Percentiles rank a stretch among this genome's conserved stretches.
Conservation (phyloP, 1,284 basidiomycete genomes). For the Sporisorium scitamineum region DNA sequence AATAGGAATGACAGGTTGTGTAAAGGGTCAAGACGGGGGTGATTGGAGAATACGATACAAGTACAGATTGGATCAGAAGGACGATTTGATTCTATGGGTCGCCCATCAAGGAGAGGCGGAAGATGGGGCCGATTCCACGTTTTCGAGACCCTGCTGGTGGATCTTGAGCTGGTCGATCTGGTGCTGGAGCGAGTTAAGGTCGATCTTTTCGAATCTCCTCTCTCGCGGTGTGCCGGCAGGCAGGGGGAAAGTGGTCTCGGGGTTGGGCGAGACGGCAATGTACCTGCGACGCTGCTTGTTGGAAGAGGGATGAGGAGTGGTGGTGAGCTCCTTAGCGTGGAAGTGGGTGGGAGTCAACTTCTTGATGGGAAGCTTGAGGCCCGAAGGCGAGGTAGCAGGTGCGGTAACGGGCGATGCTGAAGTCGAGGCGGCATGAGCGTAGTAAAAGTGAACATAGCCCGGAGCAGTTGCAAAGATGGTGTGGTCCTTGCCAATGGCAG, state of each 20-base stretch:
- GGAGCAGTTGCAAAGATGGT: conserved; percentile 66
- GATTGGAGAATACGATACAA: conserved; percentile 21
- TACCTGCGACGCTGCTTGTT: conserved; percentile 58
- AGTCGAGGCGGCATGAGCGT: conserved; percentile 26
- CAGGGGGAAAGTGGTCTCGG: conserved; percentile 49
- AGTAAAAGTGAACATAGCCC: conserved; percentile 67
- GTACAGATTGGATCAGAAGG: conserved; percentile 21
- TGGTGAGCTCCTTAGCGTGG: conserved; percentile 43
- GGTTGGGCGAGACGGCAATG: conserved; percentile 62
- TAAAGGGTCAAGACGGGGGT: not conserved
- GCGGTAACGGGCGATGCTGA: conserved; percentile 5
- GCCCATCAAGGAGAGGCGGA: conserved; percentile 13
- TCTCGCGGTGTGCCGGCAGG: conserved; percentile 45
- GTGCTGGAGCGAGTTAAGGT: conserved; percentile 55
- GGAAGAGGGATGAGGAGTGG: conserved; percentile 59
- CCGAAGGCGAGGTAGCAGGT: conserved; percentile 23
- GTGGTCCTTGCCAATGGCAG: conserved; percentile 66
- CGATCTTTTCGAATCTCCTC: conserved; percentile 62
- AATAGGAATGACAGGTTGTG: not conserved
- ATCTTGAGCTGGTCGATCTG: conserved; percentile 54
- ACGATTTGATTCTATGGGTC: no score
- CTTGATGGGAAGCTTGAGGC: conserved; percentile 48
- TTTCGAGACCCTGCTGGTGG: conserved; percentile 28
- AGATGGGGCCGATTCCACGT: conserved; percentile 9
- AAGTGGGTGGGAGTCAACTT: conserved; percentile 24